Percentiles rank a stretch among this genome's conserved stretches.
phyloP scores from a whole-genome alignment of 2,329 filamentous ascomycete genomes.

The Diaporthe destruens region DNA sequence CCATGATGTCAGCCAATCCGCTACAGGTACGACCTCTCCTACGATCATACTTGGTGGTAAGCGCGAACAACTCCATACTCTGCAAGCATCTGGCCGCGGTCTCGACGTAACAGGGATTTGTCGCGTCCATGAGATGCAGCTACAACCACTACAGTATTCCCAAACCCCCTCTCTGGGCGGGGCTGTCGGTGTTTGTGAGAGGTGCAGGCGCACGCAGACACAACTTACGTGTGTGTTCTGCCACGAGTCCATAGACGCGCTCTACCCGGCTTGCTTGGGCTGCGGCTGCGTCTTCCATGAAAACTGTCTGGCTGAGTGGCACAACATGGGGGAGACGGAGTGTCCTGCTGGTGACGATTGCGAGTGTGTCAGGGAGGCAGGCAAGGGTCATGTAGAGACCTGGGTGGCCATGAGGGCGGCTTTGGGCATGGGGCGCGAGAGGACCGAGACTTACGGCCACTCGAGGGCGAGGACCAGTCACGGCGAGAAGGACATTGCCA shows the following conservation, averaged over 20 bases:
- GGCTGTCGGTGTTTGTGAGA: constrained; percentile 62
- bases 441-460: constrained; percentile 48
- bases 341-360: constrained; percentile 77
- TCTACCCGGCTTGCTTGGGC: constrained; percentile 71
- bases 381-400: constrained; percentile 69
- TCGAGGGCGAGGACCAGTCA: constrained; percentile 44
- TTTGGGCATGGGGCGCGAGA: constrained; percentile 46
- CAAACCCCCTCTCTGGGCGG: constrained; percentile 55
- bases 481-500: constrained; percentile 31
- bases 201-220: constrained; percentile 67
- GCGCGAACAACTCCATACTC: constrained; percentile 63
- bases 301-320: constrained; percentile 70
- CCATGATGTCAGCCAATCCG: constrained; percentile 53
- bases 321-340: constrained; percentile 65
- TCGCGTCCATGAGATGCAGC: constrained; percentile 71
- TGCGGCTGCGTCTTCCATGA: constrained; percentile 75
- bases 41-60: constrained; percentile 67
- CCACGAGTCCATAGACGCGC: constrained; percentile 68
- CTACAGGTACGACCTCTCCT: constrained; percentile 50
- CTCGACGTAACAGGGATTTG: constrained; percentile 75
- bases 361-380: constrained; percentile 69
- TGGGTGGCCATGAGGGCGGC: constrained; percentile 69
- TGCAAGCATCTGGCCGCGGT: constrained; percentile 66
- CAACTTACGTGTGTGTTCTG: constrained; percentile 74
- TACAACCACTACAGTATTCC: constrained; percentile 68